These are phyloP conservation scores for Diaporthe amygdali DNA, from an alignment of 2,329 filamentous ascomycete genomes.

Conservation along the genomic window DNA sequence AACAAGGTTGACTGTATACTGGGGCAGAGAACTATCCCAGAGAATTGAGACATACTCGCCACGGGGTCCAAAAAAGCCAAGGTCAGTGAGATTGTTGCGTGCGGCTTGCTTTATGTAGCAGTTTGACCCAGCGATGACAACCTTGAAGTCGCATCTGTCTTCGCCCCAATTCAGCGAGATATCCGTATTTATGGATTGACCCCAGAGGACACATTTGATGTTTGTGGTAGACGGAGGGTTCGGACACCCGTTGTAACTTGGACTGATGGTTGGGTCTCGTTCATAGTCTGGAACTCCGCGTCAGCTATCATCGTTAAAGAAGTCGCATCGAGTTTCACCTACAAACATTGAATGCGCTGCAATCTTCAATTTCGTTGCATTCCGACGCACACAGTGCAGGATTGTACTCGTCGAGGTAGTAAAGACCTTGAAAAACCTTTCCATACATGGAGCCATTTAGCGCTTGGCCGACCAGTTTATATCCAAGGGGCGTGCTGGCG, in stretches of 20 bases:
- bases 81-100: not conserved
- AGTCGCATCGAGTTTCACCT: not conserved
- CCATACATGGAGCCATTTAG: not conserved
- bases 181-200: not conserved
- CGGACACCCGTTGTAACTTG: not conserved
- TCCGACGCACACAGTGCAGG: not conserved
- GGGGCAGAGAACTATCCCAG: no score
- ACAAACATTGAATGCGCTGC: slow-evolving; percentile 26
- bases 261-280: slow-evolving; percentile 4
- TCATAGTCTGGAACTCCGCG: slow-evolving; percentile 11
- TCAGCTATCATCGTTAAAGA: not conserved
- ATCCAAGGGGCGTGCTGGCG: not conserved
- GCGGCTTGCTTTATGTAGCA: slow-evolving; percentile 15
- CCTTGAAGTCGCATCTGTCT: slow-evolving; percentile 9
- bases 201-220: slow-evolving; percentile 25
- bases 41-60: not conserved
- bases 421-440: not conserved
- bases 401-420: slow-evolving; percentile 13
- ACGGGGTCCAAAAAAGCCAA: slow-evolving; percentile 17
- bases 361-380: not conserved
- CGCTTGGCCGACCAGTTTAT: not conserved
- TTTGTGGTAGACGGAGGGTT: slow-evolving; percentile 18
- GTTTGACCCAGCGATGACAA: slow-evolving; percentile 21
- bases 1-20: not conserved
- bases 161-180: slow-evolving; percentile 14